These are phyloP conservation scores for Calocybe gambosa DNA, from an alignment of 1,284 basidiomycete species.

Conservation along the genomic window DNA sequence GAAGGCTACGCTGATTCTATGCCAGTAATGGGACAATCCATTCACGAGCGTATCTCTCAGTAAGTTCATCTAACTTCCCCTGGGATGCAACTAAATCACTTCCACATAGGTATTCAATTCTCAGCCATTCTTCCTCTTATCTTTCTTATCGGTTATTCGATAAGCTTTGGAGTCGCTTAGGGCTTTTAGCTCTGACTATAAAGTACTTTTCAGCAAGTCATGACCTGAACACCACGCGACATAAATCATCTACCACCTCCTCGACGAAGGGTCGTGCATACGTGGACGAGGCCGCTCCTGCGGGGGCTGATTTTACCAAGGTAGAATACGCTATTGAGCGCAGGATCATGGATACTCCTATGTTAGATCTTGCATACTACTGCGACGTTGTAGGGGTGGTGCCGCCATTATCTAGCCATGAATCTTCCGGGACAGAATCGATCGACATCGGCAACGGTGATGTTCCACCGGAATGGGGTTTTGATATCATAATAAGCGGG, in stretches of 20 bases:
- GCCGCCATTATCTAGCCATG: constrained; percentile 33
- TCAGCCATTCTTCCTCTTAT: constrained; percentile 29
- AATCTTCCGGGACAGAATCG: constrained; percentile 34
- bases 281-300: constrained; percentile 45
- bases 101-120: constrained; percentile 23
- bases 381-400: constrained; percentile 71
- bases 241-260: constrained; percentile 11
- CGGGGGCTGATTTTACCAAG: constrained; percentile 47
- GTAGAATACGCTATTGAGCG: constrained; percentile 85
- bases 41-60: constrained; percentile 57
- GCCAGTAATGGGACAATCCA: constrained; percentile 54
- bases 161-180: constrained; percentile 51
- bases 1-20: constrained; percentile 67
- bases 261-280: constrained; percentile 36
- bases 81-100: not conserved
- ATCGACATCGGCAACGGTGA: constrained; percentile 83
- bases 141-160: constrained; percentile 43
- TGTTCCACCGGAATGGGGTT: constrained; percentile 85
- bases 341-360: constrained; percentile 71
- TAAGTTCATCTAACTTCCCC: constrained; percentile 23
- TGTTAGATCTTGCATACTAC: constrained; percentile 79
- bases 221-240: constrained; percentile 20
- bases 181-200: constrained; percentile 36
- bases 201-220: constrained; percentile 26
- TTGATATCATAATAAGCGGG: constrained; percentile 74